Evolutionary conservation across 2,329 filamentous ascomycete species (phyloP).

Genomic region (Sporothrix schenckii): DNA sequence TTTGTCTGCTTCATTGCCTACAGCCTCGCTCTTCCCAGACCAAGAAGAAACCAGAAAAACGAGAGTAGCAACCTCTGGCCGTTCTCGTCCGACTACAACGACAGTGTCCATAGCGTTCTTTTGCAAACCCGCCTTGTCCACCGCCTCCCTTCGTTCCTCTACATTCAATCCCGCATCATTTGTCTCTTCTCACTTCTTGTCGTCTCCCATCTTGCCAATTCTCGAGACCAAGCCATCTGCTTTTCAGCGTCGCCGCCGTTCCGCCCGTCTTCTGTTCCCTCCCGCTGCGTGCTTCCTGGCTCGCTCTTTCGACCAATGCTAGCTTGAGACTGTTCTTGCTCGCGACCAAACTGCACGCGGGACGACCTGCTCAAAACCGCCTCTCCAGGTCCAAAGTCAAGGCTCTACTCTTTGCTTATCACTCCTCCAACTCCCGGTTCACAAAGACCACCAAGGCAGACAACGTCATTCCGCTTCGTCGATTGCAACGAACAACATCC

Average conservation of each 20-base stretch:
- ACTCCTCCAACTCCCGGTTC: neutral
- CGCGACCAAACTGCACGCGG: neutral
- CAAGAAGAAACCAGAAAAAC: constrained; percentile 18
- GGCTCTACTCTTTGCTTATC: neutral
- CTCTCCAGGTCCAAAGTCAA: neutral
- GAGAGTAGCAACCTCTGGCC: neutral
- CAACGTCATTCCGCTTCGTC: neutral
- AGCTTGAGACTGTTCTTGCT: neutral
- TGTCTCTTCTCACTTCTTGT: neutral
- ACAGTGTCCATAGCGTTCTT: neutral
- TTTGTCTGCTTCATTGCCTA: constrained; percentile 25
- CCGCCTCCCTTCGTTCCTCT: constrained; percentile 6
- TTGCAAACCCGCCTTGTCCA: constrained; percentile 9
- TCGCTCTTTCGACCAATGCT: constrained; percentile 10
- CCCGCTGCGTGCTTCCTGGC: neutral
- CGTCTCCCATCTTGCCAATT: neutral
- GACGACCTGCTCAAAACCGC: neutral
- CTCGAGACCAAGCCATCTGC: neutral
- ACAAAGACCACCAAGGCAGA: neutral
- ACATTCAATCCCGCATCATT: neutral
- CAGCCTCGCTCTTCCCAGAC: constrained; percentile 18
- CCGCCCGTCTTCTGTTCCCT: neutral
- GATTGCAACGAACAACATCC: constrained; percentile 1
- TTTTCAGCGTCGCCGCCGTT: neutral
- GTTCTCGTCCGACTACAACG: constrained; percentile 18